phyloP scores from a whole-genome alignment of 176 grass and related monocot genomes.

The Poa pratensis region DNA sequence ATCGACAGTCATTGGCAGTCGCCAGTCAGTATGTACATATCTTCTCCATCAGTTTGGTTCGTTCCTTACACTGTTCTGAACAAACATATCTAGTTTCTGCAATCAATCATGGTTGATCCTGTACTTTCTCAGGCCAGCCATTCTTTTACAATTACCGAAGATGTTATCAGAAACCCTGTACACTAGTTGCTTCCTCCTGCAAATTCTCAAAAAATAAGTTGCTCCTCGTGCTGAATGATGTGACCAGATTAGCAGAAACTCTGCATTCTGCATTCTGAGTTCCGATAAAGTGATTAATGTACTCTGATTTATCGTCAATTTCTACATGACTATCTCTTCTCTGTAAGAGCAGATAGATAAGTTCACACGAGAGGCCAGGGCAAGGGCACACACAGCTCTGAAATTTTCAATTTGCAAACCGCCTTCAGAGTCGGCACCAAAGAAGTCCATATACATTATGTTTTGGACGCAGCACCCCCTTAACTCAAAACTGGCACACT shows the following conservation, averaged over 20 bases:
- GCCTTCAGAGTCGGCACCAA: background rate
- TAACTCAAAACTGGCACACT: too few relatives aligned
- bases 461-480: too few relatives aligned
- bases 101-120: slow-evolving; percentile 8
- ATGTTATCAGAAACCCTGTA: background rate
- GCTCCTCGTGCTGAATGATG: background rate
- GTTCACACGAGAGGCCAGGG: too few relatives aligned
- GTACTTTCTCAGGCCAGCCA: background rate
- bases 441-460: too few relatives aligned
- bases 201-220: too few relatives aligned
- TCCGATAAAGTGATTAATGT: background rate
- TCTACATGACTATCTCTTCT: background rate
- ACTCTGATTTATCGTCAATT: background rate
- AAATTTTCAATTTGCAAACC: background rate
- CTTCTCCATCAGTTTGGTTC: background rate
- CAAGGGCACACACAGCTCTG: too few relatives aligned
- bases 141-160: slow-evolving; percentile 4
- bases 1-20: too few relatives aligned
- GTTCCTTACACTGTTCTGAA: slow-evolving; percentile 7
- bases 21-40: slow-evolving; percentile 26
- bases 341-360: background rate
- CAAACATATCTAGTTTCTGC: slow-evolving; percentile 11
- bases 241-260: background rate
- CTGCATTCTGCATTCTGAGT: too few relatives aligned
- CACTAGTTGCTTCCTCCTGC: too few relatives aligned